Evolutionary conservation across 257 asterid genomes (phyloP).

Genomic region (Gynochthodes officinalis): DNA sequence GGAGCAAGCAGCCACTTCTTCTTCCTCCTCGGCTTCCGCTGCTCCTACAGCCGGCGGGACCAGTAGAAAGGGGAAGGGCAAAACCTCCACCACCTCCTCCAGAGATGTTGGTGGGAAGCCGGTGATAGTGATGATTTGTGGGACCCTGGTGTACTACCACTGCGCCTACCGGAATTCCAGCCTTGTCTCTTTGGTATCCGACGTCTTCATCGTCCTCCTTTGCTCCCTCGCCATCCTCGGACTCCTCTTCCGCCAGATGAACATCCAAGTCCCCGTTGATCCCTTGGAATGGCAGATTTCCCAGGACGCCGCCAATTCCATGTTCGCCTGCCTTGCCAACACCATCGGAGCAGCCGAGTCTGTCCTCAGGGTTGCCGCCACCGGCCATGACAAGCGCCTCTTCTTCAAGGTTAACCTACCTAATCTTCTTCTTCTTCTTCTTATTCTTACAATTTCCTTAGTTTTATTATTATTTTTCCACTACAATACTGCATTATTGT

Average conservation of each 20-base stretch:
- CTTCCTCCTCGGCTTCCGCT: too few species aligned
- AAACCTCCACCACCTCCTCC: constrained; percentile 1
- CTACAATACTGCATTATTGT: too few species aligned
- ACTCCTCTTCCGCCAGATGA: constrained; percentile 95
- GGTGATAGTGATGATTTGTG: constrained; percentile 58
- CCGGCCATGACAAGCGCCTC: constrained; percentile 93
- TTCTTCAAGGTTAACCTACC: constrained; percentile 69
- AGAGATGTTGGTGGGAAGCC: constrained; percentile 45
- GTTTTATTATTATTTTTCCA: too few species aligned
- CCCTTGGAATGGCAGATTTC: constrained; percentile 99
- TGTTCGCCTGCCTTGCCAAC: constrained; percentile 87
- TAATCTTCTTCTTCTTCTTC: too few species aligned
- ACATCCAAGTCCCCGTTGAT: constrained; percentile 91
- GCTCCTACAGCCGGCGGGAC: constrained; percentile 10
- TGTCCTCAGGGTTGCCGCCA: constrained; percentile 97
- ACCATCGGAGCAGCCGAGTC: constrained; percentile 98
- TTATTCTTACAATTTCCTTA: too few species aligned
- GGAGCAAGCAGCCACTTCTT: constrained; percentile 1
- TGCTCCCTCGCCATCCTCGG: constrained; percentile 95
- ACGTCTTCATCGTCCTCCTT: constrained; percentile 80
- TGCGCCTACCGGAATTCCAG: constrained; percentile 81
- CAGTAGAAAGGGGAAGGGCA: constrained; percentile 12
- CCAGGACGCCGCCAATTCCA: constrained; percentile 70
- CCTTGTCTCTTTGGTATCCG: constrained; percentile 72
- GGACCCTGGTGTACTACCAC: constrained; percentile 84